Evolutionary conservation across 1,284 basidiomycete genomes (phyloP), one percentile per base, ranked within the genome.

Genomic region (Ceratobasidium papillatum): DNA sequence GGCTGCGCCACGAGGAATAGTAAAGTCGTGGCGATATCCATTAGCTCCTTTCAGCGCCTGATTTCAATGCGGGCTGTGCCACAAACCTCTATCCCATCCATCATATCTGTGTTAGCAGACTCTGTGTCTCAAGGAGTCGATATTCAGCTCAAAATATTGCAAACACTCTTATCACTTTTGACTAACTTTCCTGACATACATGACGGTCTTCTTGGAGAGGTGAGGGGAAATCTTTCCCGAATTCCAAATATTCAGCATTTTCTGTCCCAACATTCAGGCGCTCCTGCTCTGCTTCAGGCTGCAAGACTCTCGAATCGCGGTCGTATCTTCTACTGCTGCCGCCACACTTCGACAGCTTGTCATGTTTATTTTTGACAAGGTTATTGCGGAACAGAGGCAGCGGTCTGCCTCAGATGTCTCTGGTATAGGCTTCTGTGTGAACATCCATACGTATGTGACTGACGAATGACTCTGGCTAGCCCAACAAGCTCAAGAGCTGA

Each of bases 321-420:
- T 99, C 36, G 97, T 99, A 5, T 97, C 95, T 2, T 98, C 95
- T 0, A 99, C 97, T 0, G 98, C 97, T 0, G 96, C 96, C 0
- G 97, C 98, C 0, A 99, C 96, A 0, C 87, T 99, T 7, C 91
- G 97, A 0, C 97, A 99, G 81, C 87, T 98, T 0, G 94, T 99
- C 72, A 99, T 99, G 96, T 94, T 98, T 78, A 91, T 99, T 14
- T 94, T 99, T 64, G 97, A 99, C 84, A 96, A 98, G 80, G 93
- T 99, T 80, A 89, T 91, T 0, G 94, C 96, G 80, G 94, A 95
- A 75, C 76, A 75, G 2, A 79, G 36, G 71, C 73, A 56, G 61
- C 68, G 54, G 17, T 54, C 59, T 17, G 8, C 49, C 22, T 17
- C 32, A 52, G 75, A 75, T 36, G 65, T 64, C 14, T 62, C 74